A percentile compares a stretch with the other conserved stretches of the same genome.
phyloP scores from a whole-genome alignment of 805 yeast species.

The Priceomyces melissophilus region DNA sequence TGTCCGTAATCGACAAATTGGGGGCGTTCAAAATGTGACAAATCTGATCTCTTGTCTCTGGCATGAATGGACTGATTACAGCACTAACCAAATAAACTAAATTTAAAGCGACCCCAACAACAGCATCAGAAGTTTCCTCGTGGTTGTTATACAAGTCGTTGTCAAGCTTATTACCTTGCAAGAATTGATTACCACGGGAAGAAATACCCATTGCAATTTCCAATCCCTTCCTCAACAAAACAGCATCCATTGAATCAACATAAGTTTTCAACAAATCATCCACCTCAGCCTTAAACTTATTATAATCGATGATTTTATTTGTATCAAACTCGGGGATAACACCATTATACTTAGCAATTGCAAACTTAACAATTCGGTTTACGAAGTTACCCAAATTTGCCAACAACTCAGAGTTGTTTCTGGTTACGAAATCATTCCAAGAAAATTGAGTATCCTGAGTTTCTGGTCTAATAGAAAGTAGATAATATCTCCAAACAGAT shows the following conservation, averaged over 20 bases:
- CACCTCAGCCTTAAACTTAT: constrained; percentile 50
- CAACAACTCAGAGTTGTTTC: constrained; percentile 88
- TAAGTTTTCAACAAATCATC: constrained; percentile 60
- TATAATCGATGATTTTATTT: constrained; percentile 45
- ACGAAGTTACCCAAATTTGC: constrained; percentile 97
- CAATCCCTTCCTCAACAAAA: constrained; percentile 81
- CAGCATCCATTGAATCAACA: constrained; percentile 69
- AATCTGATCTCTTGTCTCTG: constrained; percentile 71
- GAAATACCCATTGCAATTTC: constrained; percentile 90
- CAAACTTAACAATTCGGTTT: constrained; percentile 88
- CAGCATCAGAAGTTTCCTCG: constrained; percentile 86
- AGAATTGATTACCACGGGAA: constrained; percentile 89
- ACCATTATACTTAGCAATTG: constrained; percentile 85
- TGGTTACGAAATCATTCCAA: constrained; percentile 92
- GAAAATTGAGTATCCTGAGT: constrained; percentile 94
- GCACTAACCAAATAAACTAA: constrained; percentile 83
- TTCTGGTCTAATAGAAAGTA: constrained; percentile 92
- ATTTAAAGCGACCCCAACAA: constrained; percentile 87
- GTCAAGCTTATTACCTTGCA: constrained; percentile 94
- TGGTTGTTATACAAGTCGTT: constrained; percentile 72
- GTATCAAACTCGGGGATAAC: constrained; percentile 71
- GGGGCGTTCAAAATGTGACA: constrained; percentile 82
- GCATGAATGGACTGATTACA: constrained; percentile 84
- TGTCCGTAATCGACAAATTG: constrained; percentile 69
- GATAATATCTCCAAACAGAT: constrained; percentile 96